phyloP scores from a whole-genome alignment of 768 basidiomycete species.

The Kwoniella sp. region DNA sequence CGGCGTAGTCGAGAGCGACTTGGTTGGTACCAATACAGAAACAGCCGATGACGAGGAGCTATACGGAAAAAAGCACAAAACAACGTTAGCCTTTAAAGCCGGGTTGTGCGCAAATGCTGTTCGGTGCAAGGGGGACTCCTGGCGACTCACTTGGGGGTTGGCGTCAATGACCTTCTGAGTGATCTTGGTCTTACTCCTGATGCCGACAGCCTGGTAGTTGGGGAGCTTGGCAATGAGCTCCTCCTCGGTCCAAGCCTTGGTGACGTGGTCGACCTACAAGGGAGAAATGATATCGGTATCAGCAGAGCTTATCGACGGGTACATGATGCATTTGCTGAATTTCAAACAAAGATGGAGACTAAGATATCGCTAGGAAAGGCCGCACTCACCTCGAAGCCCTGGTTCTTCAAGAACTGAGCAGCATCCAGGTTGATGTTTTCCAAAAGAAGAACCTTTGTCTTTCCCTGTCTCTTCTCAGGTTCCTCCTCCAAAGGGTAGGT shows the following conservation, averaged over 20 bases:
- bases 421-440: constrained; percentile 96
- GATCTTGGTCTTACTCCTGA: constrained; percentile 96
- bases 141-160: constrained; percentile 69
- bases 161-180: constrained; percentile 85
- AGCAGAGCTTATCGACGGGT: no score
- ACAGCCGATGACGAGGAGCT: constrained; percentile 96
- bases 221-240: constrained; percentile 75
- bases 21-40: constrained; percentile 99
- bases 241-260: constrained; percentile 84
- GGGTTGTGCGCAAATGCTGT: no score
- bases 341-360: no score
- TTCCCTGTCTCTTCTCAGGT: constrained; percentile 62
- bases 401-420: constrained; percentile 71
- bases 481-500: constrained; percentile 38
- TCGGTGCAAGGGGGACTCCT: not conserved
- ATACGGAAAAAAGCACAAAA: no score
- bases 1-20: constrained; percentile 82
- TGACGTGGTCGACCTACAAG: constrained; percentile 74
- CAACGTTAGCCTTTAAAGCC: no score
- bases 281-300: constrained; percentile 23
- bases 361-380: no score
- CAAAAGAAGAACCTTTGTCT: constrained; percentile 77
- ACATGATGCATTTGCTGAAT: no score
- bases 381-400: constrained; percentile 66
- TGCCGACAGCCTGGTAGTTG: constrained; percentile 93